A percentile compares a stretch with the other conserved stretches of the same genome.
These are phyloP conservation scores for Pseudonitzschia delicatissima DNA, from an alignment of 108 stramenopile species.

Conservation along the genomic window DNA sequence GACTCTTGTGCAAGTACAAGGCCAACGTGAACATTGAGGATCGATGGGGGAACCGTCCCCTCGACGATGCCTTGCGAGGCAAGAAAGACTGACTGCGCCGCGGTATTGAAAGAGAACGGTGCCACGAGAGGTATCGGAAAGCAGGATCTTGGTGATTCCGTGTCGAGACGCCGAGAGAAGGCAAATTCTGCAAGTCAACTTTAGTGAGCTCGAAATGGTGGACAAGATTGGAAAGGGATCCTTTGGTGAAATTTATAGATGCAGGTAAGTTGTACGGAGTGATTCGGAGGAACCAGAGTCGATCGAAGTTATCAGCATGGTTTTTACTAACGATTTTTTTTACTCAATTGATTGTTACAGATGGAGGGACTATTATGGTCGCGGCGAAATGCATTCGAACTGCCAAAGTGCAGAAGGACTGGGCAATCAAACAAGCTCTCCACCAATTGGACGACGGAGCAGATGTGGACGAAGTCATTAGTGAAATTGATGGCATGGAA, in stretches of 20 bases:
- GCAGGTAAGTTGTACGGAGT: conserved; percentile 5
- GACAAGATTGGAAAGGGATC: conserved; percentile 85
- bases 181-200: conserved; percentile 76
- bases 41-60: conserved; percentile 82
- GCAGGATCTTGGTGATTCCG: conserved; percentile 8
- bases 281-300: too few species aligned
- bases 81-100: conserved; percentile 27
- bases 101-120: conserved; percentile 52
- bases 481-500: conserved; percentile 34
- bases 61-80: conserved; percentile 72
- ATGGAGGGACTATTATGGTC: conserved; percentile 83
- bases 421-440: conserved; percentile 57
- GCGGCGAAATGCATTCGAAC: conserved; percentile 86
- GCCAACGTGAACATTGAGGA: conserved; percentile 81
- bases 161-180: conserved; percentile 36
- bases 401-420: conserved; percentile 75
- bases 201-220: conserved; percentile 78
- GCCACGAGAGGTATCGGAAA: conserved; percentile 30
- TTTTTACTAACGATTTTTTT: neutral
- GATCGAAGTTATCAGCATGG: too few species aligned
- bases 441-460: conserved; percentile 29
- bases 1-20: conserved; percentile 52
- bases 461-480: conserved; percentile 45
- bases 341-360: neutral
- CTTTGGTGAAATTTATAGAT: conserved; percentile 89